phyloP scores from a whole-genome alignment of 805 yeast species.

The Torulaspora gathmanii region DNA sequence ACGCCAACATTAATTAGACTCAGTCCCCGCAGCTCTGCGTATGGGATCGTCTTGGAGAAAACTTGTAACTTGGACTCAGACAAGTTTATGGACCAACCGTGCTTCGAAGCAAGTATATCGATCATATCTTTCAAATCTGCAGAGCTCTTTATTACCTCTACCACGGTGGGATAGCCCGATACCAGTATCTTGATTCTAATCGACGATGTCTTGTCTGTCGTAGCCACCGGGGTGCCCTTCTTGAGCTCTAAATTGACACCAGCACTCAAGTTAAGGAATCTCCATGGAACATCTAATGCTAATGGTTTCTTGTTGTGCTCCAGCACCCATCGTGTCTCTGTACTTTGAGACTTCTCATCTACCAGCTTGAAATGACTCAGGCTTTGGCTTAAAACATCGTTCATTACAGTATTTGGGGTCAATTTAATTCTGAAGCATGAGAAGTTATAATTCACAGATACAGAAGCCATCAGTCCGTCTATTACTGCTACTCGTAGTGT shows the following conservation, averaged over 20 bases:
- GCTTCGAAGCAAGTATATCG: slow-evolving; percentile 15
- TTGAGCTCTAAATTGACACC: slow-evolving; percentile 41
- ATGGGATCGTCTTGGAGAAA: slow-evolving; percentile 18
- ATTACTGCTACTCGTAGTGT: not conserved
- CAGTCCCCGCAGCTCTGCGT: slow-evolving; percentile 12
- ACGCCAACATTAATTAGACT: slow-evolving; percentile 23
- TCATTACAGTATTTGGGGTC: slow-evolving; percentile 36
- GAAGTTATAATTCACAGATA: slow-evolving; percentile 37
- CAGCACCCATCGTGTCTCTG: slow-evolving; percentile 21
- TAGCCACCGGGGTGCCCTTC: slow-evolving; percentile 1
- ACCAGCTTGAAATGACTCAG: slow-evolving; percentile 38
- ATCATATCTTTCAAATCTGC: slow-evolving; percentile 17
- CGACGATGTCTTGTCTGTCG: slow-evolving; percentile 3
- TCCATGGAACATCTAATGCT: slow-evolving; percentile 41
- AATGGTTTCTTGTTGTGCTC: slow-evolving; percentile 34
- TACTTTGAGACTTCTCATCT: slow-evolving; percentile 6
- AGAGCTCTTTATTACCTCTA: slow-evolving; percentile 25
- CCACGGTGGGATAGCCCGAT: slow-evolving; percentile 20
- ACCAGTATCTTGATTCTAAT: slow-evolving; percentile 35
- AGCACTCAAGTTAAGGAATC: slow-evolving; percentile 42
- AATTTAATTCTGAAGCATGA: slow-evolving; percentile 35
- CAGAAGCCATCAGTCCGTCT: slow-evolving; percentile 35
- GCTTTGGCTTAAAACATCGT: slow-evolving; percentile 37
- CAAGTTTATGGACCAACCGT: slow-evolving; percentile 12
- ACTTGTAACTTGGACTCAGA: slow-evolving; percentile 21